Evolutionary conservation across 2,329 filamentous ascomycete genomes (phyloP).

Genomic region (Huntiella savannae): DNA sequence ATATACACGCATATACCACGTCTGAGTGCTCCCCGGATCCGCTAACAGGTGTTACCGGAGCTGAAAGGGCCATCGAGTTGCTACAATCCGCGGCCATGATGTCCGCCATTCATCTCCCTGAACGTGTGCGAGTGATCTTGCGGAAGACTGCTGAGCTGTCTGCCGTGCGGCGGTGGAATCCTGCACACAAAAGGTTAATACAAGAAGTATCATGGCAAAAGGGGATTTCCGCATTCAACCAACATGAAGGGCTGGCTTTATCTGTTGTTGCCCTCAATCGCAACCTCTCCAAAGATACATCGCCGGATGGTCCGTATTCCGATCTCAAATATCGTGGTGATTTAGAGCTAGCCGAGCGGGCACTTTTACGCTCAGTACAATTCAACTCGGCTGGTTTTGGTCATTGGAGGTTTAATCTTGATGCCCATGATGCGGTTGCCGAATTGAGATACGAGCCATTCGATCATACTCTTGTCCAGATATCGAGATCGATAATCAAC

Average conservation of each 20-base stretch:
- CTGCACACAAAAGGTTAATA: constrained; percentile 22
- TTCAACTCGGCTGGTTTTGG: background rate
- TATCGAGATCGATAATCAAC: no score
- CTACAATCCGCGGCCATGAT: constrained; percentile 27
- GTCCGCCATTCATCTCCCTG: constrained; percentile 25
- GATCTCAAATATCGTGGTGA: background rate
- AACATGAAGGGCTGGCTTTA: constrained; percentile 19
- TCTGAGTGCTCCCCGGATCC: constrained; percentile 28
- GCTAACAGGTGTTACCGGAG: constrained; percentile 30
- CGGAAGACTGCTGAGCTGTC: constrained; percentile 21
- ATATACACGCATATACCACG: constrained; percentile 36
- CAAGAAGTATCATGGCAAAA: constrained; percentile 26
- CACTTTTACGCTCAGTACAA: background rate
- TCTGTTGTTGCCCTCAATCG: no score
- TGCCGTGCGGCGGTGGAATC: constrained; percentile 27
- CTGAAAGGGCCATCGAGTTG: constrained; percentile 31
- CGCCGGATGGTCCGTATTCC: no score
- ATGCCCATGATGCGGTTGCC: no score
- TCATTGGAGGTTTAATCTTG: no score
- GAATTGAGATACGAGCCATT: no score
- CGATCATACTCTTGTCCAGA: no score
- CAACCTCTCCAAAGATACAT: no score
- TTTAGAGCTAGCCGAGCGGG: background rate
- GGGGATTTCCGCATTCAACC: constrained; percentile 22
- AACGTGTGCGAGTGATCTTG: constrained; percentile 20